phyloP scores from a whole-genome alignment of 805 yeast genomes.

The Myxozyma sirexii region DNA sequence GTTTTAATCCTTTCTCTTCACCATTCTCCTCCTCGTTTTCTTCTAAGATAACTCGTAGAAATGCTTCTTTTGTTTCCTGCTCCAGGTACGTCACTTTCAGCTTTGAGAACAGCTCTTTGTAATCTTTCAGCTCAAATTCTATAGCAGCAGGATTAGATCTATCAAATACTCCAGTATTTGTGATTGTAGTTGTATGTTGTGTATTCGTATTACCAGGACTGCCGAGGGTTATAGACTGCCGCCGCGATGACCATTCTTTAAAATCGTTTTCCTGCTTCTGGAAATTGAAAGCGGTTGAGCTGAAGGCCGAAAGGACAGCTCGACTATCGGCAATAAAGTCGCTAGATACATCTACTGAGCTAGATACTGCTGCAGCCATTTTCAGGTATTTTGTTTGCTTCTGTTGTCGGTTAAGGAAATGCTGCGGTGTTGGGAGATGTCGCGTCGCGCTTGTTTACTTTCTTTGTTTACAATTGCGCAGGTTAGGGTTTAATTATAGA shows the following conservation, averaged over 20 bases:
- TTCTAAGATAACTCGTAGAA: conserved; percentile 55
- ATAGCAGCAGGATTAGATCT: conserved; percentile 38
- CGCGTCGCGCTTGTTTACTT: neutral
- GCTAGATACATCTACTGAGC: neutral
- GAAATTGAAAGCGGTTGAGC: conserved; percentile 1
- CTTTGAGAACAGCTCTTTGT: conserved; percentile 51
- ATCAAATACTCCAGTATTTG: conserved; percentile 1
- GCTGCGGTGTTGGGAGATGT: neutral
- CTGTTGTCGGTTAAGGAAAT: neutral
- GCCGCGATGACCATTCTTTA: conserved; percentile 17
- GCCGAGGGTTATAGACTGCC: conserved; percentile 9
- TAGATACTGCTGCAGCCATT: conserved; percentile 3
- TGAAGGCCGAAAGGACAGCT: neutral
- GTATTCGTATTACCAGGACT: conserved; percentile 4
- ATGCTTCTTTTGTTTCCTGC: conserved; percentile 71
- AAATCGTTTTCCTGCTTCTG: conserved; percentile 19
- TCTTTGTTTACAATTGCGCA: conserved; percentile 8
- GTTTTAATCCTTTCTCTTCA: conserved; percentile 41
- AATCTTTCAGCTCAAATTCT: conserved; percentile 36
- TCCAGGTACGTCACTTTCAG: conserved; percentile 68
- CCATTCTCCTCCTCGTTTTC: conserved; percentile 45
- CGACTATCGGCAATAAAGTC: conserved; percentile 1
- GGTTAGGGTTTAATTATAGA: neutral
- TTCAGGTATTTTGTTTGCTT: neutral
- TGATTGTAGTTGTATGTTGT: neutral